Base-by-base conservation (phyloP, 2,329 filamentous ascomycete species). In the Zymoseptoria crescenta region DNA sequence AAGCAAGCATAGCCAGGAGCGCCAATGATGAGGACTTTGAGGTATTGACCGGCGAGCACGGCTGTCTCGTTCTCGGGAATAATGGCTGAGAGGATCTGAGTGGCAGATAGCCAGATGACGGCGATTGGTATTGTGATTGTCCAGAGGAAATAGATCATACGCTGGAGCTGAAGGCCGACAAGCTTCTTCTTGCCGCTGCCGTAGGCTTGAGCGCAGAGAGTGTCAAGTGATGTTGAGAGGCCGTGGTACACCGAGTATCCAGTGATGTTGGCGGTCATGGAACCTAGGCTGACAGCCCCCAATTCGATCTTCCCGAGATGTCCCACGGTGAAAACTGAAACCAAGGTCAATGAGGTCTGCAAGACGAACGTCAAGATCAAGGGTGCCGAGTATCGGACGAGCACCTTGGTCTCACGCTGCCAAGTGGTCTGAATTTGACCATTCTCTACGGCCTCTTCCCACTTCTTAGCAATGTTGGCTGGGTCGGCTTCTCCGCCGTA, bases 201-300 rank as follows among this genome's bases (percentile, higher is more conserved):
- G 71, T 95, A 97, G 0, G 94, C 93, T 74, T 97, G 93, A 0
- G 93, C 85, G 73, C 93, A 96, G 2, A 97, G 84, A 0, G 93
- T 97, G 74, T 97, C 93, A 45, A 97, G 79, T 64, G 87, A 90
- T 4, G 93, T 97, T 0, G 91, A 87, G 13, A 97, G 80, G n/a
- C 91, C 77, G 65, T 79, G 76, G 55, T 77, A 79, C 13, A 78
- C 74, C 1, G 76, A 73, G 59, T 78, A 79, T 1, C 77, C 77
- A 2, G 77, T 79, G 28, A 79, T 79, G 52, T 74, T 77, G 0
- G 77, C 77, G 1, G 77, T 79, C 78, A 80, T 80, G 54, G 70
- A 74, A 4, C 76, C 78, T 35, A 80, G 64, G 58, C 74, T 76
- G 6, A 80, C 77, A 7, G 78, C 78, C 3, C 77, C 78, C 1